These are phyloP conservation scores for Cetradonia linearis DNA, from an alignment of 495 filamentous ascomycete genomes.

Conservation along the genomic window DNA sequence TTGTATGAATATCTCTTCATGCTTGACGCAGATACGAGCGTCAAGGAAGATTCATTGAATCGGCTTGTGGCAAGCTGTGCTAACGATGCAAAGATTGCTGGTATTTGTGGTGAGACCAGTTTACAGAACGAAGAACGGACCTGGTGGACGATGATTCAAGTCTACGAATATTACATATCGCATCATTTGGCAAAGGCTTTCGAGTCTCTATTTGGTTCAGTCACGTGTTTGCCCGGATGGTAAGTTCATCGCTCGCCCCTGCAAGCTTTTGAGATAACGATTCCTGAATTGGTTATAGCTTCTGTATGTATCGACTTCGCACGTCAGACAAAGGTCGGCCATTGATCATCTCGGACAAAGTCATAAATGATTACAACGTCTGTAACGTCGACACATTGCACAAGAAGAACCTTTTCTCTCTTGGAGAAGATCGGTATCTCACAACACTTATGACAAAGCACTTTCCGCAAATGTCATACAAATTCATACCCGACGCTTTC, in stretches of 20 bases:
- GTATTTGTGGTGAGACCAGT: constrained; percentile 95
- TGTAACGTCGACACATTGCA: constrained; percentile 87
- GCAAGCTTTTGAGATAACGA: neutral
- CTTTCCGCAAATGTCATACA: constrained; percentile 91
- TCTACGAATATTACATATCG: constrained; percentile 99
- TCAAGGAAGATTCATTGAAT: constrained; percentile 84
- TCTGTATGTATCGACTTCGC: constrained; percentile 94
- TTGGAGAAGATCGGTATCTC: constrained; percentile 95
- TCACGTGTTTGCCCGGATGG: constrained; percentile 99
- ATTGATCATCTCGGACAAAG: constrained; percentile 77
- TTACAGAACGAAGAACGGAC: constrained; percentile 86
- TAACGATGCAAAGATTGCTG: constrained; percentile 90
- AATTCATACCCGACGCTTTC: constrained; percentile 87
- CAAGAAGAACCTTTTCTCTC: constrained; percentile 92
- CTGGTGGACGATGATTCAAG: constrained; percentile 99
- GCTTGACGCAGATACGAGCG: constrained; percentile 96
- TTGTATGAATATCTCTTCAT: constrained; percentile 96
- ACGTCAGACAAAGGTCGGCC: constrained; percentile 87
- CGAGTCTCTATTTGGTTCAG: constrained; percentile 91
- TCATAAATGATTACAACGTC: constrained; percentile 81
- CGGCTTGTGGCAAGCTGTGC: constrained; percentile 86
- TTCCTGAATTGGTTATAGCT: constrained; percentile 46
- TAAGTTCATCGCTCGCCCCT: constrained; percentile 40
- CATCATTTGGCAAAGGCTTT: constrained; percentile 97
- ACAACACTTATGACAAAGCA: constrained; percentile 98